A percentile compares a stretch with the other conserved stretches of the same genome.
These are phyloP conservation scores for Arthroderma sp. DNA, from an alignment of 2,329 filamentous ascomycete genomes.

Conservation along the genomic window DNA sequence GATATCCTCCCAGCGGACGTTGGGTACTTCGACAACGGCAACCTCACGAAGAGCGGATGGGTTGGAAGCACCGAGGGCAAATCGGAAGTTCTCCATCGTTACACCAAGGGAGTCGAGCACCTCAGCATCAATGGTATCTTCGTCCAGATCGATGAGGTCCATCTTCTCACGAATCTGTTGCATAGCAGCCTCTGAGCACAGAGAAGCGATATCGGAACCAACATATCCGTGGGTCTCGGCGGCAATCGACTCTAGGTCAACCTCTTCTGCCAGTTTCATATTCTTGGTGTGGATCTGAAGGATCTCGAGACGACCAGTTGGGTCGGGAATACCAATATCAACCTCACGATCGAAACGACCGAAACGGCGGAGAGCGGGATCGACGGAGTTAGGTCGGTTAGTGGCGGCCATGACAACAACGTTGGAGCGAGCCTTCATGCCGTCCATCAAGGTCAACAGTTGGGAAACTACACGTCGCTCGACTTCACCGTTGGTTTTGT, in stretches of 20 bases:
- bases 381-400: slow-evolving; percentile 97
- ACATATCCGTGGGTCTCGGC: slow-evolving; percentile 98
- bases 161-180: slow-evolving; percentile 99
- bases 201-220: slow-evolving; percentile 92
- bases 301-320: slow-evolving; percentile 95
- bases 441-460: slow-evolving; percentile 94
- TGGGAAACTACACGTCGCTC: slow-evolving; percentile 97
- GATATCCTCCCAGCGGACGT: slow-evolving; percentile 99
- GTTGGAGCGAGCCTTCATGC: slow-evolving; percentile 98
- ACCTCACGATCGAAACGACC: slow-evolving; percentile 98
- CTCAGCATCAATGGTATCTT: slow-evolving; percentile 97
- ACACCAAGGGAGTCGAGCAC: slow-evolving; percentile 96
- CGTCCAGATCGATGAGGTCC: slow-evolving; percentile 97
- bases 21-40: slow-evolving; percentile 96
- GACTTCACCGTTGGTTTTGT: slow-evolving; percentile 98
- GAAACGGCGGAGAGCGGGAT: slow-evolving; percentile 92
- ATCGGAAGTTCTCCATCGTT: slow-evolving; percentile 99
- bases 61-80: slow-evolving; percentile 94
- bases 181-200: slow-evolving; percentile 98
- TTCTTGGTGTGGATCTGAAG: slow-evolving; percentile 99
- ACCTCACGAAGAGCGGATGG: slow-evolving; percentile 97
- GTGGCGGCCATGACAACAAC: slow-evolving; percentile 98
- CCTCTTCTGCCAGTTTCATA: slow-evolving; percentile 97
- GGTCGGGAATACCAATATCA: slow-evolving; percentile 95
- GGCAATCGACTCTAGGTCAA: slow-evolving; percentile 92